These are phyloP conservation scores for Echria macrotheca DNA, from an alignment of 495 filamentous ascomycete species.

Conservation along the genomic window DNA sequence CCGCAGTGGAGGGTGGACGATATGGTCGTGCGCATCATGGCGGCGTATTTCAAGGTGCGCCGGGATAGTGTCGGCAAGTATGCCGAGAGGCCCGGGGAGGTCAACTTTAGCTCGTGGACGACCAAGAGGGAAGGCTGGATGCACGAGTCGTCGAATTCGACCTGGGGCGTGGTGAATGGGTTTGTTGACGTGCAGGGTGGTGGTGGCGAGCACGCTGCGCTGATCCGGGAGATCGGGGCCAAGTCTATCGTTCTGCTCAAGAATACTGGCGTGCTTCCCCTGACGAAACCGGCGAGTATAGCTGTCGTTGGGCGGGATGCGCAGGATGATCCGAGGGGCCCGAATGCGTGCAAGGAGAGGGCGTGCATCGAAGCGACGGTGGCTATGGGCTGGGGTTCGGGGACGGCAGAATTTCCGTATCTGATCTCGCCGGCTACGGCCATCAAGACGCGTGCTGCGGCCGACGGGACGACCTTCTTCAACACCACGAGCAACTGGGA, in stretches of 20 bases:
- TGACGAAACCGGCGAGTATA: conserved; percentile 47
- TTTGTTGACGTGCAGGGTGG: conserved; percentile 50
- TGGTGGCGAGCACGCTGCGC: conserved; percentile 37
- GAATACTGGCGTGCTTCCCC: conserved; percentile 52
- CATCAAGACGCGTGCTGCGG: conserved; percentile 36
- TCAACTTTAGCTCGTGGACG: conserved; percentile 87
- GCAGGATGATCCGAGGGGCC: conserved; percentile 42
- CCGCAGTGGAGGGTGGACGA: conserved; percentile 80
- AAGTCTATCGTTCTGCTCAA: conserved; percentile 59
- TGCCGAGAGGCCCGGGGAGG: conserved; percentile 47
- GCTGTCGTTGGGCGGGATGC: conserved; percentile 62
- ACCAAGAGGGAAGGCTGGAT: conserved; percentile 64
- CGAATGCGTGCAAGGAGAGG: conserved; percentile 38
- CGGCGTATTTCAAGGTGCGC: conserved; percentile 79
- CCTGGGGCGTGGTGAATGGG: conserved; percentile 62
- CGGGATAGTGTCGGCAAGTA: conserved; percentile 66
- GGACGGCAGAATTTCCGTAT: conserved; percentile 65
- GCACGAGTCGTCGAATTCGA: conserved; percentile 53
- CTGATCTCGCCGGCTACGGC: conserved; percentile 51
- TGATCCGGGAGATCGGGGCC: conserved; percentile 54
- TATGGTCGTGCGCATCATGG: conserved; percentile 84
- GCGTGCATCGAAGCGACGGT: conserved; percentile 53
- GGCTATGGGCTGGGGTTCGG: conserved; percentile 52
- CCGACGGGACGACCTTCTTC: conserved; percentile 22
- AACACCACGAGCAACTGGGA: conserved; percentile 34